Conservation (phyloP, 345 rosid genomes). For the Euphorbia tirucalli region DNA sequence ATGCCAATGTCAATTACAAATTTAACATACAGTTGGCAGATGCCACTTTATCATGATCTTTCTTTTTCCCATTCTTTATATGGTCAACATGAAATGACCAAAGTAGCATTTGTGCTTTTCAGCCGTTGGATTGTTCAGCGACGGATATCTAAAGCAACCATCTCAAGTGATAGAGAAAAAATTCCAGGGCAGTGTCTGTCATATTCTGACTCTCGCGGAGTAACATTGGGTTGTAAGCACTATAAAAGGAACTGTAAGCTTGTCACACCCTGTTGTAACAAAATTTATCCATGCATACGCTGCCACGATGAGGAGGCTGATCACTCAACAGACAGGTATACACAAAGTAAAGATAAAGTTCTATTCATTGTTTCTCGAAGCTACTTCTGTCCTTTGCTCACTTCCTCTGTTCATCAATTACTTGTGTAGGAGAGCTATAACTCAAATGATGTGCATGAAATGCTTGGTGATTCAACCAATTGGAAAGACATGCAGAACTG, state of each 20-base stretch:
- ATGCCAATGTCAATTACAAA: not conserved
- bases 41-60: not conserved
- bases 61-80: slow-evolving; percentile 3
- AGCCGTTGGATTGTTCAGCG: slow-evolving; percentile 72
- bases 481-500: slow-evolving; percentile 48
- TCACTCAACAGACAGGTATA: slow-evolving; percentile 70
- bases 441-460: slow-evolving; percentile 86
- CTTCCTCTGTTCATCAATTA: slow-evolving; percentile 8
- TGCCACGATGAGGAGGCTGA: slow-evolving; percentile 83
- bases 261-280: slow-evolving; percentile 61
- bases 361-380: not conserved
- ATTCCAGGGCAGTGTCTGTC: slow-evolving; percentile 60
- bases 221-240: slow-evolving; percentile 67
- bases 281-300: slow-evolving; percentile 62
- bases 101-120: slow-evolving; percentile 37
- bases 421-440: slow-evolving; percentile 51
- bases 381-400: not conserved
- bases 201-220: slow-evolving; percentile 42
- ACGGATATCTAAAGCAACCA: slow-evolving; percentile 30
- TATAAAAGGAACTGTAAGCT: slow-evolving; percentile 81
- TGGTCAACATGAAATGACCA: slow-evolving; percentile 7
- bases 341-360: not conserved
- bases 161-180: slow-evolving; percentile 35
- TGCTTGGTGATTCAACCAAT: slow-evolving; percentile 69
- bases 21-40: slow-evolving; percentile 13